These are phyloP conservation scores for Diospyros kaki DNA, from an alignment of 148 eudicot genomes.

Conservation along the genomic window DNA sequence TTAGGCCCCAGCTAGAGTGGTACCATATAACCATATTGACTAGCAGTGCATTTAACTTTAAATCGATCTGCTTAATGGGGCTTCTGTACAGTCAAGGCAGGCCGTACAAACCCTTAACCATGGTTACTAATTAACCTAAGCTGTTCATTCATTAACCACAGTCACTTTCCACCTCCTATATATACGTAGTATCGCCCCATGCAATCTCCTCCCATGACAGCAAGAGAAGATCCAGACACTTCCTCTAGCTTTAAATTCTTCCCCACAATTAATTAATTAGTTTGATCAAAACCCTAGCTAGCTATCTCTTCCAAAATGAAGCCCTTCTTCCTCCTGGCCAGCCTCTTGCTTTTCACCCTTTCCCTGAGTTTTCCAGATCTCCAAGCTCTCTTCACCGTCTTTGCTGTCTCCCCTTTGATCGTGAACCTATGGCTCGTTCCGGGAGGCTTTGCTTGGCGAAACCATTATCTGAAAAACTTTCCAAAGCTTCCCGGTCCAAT, in stretches of 20 bases:
- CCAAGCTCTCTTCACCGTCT: slow-evolving; percentile 21
- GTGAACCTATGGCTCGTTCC: slow-evolving; percentile 53
- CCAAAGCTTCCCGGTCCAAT: slow-evolving; percentile 45
- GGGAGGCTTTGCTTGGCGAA: slow-evolving; percentile 83
- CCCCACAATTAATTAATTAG: neutral
- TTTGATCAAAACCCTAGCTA: neutral
- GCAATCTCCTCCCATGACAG: slow-evolving; percentile 22
- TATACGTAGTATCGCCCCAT: slow-evolving; percentile 26
- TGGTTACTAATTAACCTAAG: neutral
- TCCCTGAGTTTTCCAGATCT: slow-evolving; percentile 25
- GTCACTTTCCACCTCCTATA: slow-evolving; percentile 31
- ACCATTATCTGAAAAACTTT: slow-evolving; percentile 10
- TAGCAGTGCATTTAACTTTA: no score
- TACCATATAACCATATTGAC: no score
- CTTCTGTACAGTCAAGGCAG: no score
- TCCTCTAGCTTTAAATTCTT: neutral
- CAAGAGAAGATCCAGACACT: slow-evolving; percentile 2
- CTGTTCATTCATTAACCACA: slow-evolving; percentile 12
- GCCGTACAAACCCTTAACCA: no score
- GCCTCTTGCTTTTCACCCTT: slow-evolving; percentile 20
- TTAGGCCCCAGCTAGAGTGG: no score
- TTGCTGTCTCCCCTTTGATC: slow-evolving; percentile 31
- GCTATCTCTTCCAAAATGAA: slow-evolving; percentile 19
- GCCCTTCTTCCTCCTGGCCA: slow-evolving; percentile 24
- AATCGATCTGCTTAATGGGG: no score